These are phyloP conservation scores for Trichoderma polysporum DNA, from an alignment of 2,329 filamentous ascomycete species.

Conservation along the genomic window DNA sequence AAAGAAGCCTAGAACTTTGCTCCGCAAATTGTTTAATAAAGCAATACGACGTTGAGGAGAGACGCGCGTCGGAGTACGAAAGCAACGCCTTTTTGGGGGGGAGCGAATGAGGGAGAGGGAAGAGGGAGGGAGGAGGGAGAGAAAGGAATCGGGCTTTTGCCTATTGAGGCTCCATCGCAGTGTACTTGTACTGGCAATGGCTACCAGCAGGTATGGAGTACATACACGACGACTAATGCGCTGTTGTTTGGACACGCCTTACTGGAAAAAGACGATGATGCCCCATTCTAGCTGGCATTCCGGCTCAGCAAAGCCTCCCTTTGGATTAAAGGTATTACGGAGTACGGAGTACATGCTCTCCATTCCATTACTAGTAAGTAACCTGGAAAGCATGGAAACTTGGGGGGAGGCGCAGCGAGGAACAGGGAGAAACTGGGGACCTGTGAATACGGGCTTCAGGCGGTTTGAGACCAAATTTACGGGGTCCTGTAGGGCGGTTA, in stretches of 20 bases:
- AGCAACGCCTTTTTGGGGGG: neutral
- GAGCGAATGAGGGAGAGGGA: neutral
- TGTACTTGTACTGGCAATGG: neutral
- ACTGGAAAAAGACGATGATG: neutral
- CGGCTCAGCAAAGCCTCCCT: neutral
- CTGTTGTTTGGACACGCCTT: neutral
- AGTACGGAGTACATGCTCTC: too few relatives aligned
- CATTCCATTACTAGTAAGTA: neutral
- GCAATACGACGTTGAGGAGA: neutral
- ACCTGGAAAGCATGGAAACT: neutral
- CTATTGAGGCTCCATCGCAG: neutral
- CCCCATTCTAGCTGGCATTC: neutral
- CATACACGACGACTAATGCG: too few relatives aligned
- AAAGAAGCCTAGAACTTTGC: slow-evolving; percentile 12
- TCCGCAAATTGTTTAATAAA: neutral
- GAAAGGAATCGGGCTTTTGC: neutral
- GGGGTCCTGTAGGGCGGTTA: neutral
- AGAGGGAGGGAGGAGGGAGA: neutral
- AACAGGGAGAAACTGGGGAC: neutral
- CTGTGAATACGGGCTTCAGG: neutral
- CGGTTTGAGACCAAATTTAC: neutral
- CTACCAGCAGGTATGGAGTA: too few relatives aligned
- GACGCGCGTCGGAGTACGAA: slow-evolving; percentile 15
- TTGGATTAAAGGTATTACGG: neutral
- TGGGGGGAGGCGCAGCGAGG: neutral